Evolutionary conservation across 305 asterid genomes (phyloP).

Genomic region (Fraxinus platypoda): DNA sequence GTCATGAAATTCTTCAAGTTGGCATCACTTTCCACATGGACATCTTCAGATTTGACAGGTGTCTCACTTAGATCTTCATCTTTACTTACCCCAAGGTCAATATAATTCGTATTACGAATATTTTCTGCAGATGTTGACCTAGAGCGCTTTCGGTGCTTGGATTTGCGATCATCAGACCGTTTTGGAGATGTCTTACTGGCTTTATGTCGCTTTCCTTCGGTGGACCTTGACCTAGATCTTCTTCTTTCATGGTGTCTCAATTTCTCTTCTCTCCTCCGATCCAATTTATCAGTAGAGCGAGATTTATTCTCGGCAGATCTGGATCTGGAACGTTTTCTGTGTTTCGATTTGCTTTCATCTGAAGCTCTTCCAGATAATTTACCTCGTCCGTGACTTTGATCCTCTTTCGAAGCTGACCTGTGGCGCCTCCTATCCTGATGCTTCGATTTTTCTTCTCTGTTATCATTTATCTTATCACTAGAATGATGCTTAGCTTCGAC

Average conservation of each 20-base stretch:
- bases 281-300: constrained; percentile 46
- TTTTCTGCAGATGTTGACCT: constrained; percentile 56
- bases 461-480: constrained; percentile 45
- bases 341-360: constrained; percentile 58
- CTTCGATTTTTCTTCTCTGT: constrained; percentile 48
- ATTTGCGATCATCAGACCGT: constrained; percentile 52
- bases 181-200: constrained; percentile 44
- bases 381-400: constrained; percentile 35
- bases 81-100: constrained; percentile 36
- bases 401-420: constrained; percentile 60
- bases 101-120: constrained; percentile 26
- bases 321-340: constrained; percentile 56
- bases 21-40: constrained; percentile 22
- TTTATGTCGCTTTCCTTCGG: constrained; percentile 51
- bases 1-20: constrained; percentile 34
- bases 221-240: constrained; percentile 68
- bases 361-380: constrained; percentile 45
- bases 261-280: constrained; percentile 61
- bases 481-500: constrained; percentile 52
- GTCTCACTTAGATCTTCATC: constrained; percentile 44
- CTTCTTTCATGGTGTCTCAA: constrained; percentile 46
- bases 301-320: constrained; percentile 58
- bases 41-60: constrained; percentile 39
- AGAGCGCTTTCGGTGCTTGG: constrained; percentile 54
- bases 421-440: constrained; percentile 47